Base-by-base conservation (phyloP, 345 rosid genomes). In the Rhodamnia rubescens region DNA sequence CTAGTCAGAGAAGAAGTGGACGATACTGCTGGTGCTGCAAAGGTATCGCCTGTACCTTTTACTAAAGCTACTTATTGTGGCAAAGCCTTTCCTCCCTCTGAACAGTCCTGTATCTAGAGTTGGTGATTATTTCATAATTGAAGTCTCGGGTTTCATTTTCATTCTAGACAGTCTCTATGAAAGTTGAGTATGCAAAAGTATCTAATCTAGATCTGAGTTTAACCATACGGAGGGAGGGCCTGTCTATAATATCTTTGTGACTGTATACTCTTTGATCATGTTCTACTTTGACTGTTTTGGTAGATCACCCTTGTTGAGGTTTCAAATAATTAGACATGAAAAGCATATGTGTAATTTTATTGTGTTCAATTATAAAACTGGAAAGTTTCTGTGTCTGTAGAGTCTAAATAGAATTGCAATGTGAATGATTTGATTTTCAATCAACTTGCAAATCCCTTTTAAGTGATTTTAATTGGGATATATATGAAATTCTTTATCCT, bases 1-100 rank as follows among this genome's bases (percentile, higher is more conserved):
- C 91, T 97, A 90, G 93, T 94, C 74, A 93, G 97, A 90, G 99
- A 95, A 94, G 97, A 98, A 47, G 91, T 93, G 49, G 98, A 95
- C 86, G 99, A 97, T 88, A 97, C 99, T 78, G 99, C 99, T 78
- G 98, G 98, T 89, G 98, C 99, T 82, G 99, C 99, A 36, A 92
- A 95, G 98, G 99, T 96, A 86, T 9, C 10, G 24, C 24, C 40
- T 4, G 44, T 51, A 82, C 22, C 36, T 64, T 69, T 69, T 20
- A 69, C 47, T 69, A 36, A 36, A 69, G 47, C 80, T 69, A 36
- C 47, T 69, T 69, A 18, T 69, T 69, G 47, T 32, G 80, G 80
- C 47, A 8, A 69, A 69, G 47, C 8, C 47, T 69, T 69, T 26
- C 80, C 47, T 36, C 59, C n/a, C 59, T 56, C 59, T 56, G n/a